Evolutionary conservation across 768 basidiomycete genomes (phyloP).

Genomic region (Leucocoprinus birnbaumii): DNA sequence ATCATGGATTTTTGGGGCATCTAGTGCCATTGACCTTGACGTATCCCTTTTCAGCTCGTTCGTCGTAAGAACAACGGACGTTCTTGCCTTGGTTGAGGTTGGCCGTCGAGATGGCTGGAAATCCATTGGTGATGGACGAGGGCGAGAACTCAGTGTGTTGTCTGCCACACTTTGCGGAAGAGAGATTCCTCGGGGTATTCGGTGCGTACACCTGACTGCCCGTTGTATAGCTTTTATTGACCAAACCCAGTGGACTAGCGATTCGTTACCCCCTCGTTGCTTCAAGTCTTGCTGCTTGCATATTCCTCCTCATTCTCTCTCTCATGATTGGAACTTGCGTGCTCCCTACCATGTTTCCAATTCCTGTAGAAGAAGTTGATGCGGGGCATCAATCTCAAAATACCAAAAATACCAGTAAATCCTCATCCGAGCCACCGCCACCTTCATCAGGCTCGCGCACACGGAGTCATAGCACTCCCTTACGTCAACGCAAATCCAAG

Average conservation of each 20-base stretch:
- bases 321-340: slow-evolving; percentile 47
- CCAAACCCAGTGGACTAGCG: slow-evolving; percentile 53
- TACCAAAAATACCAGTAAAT: background rate
- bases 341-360: slow-evolving; percentile 33
- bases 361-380: background rate
- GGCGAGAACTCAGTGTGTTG: slow-evolving; percentile 68
- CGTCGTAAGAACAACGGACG: slow-evolving; percentile 39
- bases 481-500: slow-evolving; percentile 6
- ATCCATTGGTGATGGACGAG: slow-evolving; percentile 63
- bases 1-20: slow-evolving; percentile 35
- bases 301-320: slow-evolving; percentile 47
- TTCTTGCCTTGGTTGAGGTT: slow-evolving; percentile 64
- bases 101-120: slow-evolving; percentile 77
- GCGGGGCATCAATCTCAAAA: background rate
- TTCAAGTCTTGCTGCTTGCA: slow-evolving; percentile 40
- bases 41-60: slow-evolving; percentile 60
- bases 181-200: slow-evolving; percentile 64
- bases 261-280: slow-evolving; percentile 65
- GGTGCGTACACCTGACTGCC: slow-evolving; percentile 38
- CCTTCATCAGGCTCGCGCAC: background rate
- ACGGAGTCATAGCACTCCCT: background rate
- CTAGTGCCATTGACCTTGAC: slow-evolving; percentile 42
- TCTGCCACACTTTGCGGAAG: slow-evolving; percentile 60
- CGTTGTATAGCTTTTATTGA: background rate
- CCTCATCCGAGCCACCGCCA: background rate